phyloP scores from a whole-genome alignment of 306 rosid genomes.

The Cucumis hystrix region DNA sequence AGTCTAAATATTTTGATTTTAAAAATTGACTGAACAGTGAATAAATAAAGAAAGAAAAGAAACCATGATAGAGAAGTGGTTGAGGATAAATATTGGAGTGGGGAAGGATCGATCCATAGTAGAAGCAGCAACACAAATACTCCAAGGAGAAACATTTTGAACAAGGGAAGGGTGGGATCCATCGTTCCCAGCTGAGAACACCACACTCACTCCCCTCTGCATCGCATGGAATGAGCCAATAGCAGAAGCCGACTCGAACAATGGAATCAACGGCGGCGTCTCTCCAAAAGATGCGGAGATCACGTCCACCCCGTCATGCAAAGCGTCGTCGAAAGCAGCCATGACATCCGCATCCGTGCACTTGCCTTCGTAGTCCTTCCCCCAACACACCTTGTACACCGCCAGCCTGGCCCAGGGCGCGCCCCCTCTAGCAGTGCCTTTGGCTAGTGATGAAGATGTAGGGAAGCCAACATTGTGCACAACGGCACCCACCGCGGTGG shows the following conservation, averaged over 20 bases:
- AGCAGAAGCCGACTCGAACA: conserved; percentile 7
- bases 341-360: conserved; percentile 38
- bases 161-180: conserved; percentile 35
- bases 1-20: no score
- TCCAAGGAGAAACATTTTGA: conserved; percentile 41
- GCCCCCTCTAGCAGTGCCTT: conserved; percentile 42
- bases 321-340: conserved; percentile 49
- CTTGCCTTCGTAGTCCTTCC: conserved; percentile 14
- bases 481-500: conserved; percentile 39
- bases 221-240: conserved; percentile 49
- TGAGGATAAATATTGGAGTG: conserved; percentile 14
- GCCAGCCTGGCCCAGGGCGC: conserved; percentile 40
- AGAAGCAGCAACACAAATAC: conserved; percentile 47
- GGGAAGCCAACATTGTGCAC: conserved; percentile 15
- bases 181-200: conserved; percentile 38
- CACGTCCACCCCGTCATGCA: conserved; percentile 38
- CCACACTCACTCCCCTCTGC: conserved; percentile 38
- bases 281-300: conserved; percentile 38
- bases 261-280: conserved; percentile 21
- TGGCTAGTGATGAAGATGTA: conserved; percentile 12
- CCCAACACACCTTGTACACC: conserved; percentile 45
- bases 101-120: conserved; percentile 31
- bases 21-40: no score
- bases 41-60: no score
- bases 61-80: conserved; percentile 18